These are phyloP conservation scores for Colletotrichum zoysiae DNA, from an alignment of 2,329 filamentous ascomycete species.

Conservation along the genomic window DNA sequence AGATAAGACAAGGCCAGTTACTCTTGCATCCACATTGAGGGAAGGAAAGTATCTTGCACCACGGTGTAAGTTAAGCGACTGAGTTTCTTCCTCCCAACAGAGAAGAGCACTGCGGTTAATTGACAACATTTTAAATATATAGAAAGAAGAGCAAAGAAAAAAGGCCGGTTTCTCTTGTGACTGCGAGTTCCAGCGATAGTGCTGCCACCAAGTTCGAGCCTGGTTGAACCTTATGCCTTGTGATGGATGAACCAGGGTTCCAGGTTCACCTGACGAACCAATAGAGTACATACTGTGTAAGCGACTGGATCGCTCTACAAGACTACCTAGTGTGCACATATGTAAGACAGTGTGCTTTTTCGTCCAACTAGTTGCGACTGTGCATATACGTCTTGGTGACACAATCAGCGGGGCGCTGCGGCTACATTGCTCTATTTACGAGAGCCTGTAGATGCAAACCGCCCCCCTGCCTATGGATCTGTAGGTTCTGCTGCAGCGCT, in stretches of 20 bases:
- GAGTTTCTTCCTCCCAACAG: neutral
- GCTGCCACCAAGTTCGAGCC: neutral
- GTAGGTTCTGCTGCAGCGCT: neutral
- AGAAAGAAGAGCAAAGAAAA: too few species aligned
- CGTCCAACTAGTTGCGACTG: neutral
- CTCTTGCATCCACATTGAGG: neutral
- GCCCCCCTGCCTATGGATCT: neutral
- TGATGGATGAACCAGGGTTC: constrained; percentile 3
- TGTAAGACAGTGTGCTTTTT: neutral
- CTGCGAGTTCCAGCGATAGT: neutral
- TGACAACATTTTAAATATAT: neutral
- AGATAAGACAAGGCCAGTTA: neutral
- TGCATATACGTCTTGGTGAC: neutral
- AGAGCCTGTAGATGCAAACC: neutral
- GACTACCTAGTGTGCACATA: too few species aligned
- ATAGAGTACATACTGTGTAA: neutral
- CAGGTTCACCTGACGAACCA: neutral
- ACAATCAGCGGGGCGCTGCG: neutral
- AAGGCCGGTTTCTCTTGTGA: neutral
- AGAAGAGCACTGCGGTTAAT: neutral
- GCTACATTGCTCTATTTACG: neutral
- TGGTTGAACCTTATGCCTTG: neutral
- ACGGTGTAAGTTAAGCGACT: neutral
- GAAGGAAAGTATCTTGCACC: too few species aligned
- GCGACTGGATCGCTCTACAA: neutral